Evolutionary conservation across 2,329 filamentous ascomycete species (phyloP), one percentile per base, ranked within the genome.

Genomic region (Macrophomina tecta): DNA sequence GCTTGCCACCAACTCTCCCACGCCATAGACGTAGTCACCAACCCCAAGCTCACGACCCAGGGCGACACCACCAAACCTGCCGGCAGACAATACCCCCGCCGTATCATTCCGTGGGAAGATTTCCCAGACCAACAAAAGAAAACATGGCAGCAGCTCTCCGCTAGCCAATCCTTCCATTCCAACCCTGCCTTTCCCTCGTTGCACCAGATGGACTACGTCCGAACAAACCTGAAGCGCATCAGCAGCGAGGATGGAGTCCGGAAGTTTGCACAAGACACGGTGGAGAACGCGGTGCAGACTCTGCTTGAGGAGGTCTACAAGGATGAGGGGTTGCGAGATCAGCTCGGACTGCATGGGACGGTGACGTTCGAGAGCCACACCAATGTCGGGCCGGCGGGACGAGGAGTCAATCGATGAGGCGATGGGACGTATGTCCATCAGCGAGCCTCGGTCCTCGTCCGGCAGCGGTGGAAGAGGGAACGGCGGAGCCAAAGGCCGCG

Each of bases 361-460:
- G 70, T 80, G 28, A 76, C 73, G 2, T 82, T 82, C 53, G 72
- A 80, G 67, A 80, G 74, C 69, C 73, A 80, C 58, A 78, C 73
- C 2, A 80, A 79, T 64, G 72, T 78, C 16, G 72, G 75, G 3
- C 40, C 34, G 45, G 67, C 48, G n/a, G 38, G 70, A 74, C 14
- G 64, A 74, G 16, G 12, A 28, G 14, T 49, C 45, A 18, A 4
- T 42, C 32, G 14, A n/a, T 2, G 34, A 61, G 8, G 23, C 18
- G 12, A 61, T 61, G 56, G 8, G 34, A 40, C 18, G 48, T 16
- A 46, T 61, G 32, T 46, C 56, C 11, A 14, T 61, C 18, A 40
- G 56, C 40, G 56, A 46, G 8, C 18, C 11, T 8, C 11, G 8
- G 16, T 5, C 56, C 9, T n/a, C n/a, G 14, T 30, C 56, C 7